A percentile compares a stretch with the other conserved stretches of the same genome.
These are phyloP conservation scores for Suillus clintonianus DNA, from an alignment of 768 basidiomycete species.

Conservation along the genomic window DNA sequence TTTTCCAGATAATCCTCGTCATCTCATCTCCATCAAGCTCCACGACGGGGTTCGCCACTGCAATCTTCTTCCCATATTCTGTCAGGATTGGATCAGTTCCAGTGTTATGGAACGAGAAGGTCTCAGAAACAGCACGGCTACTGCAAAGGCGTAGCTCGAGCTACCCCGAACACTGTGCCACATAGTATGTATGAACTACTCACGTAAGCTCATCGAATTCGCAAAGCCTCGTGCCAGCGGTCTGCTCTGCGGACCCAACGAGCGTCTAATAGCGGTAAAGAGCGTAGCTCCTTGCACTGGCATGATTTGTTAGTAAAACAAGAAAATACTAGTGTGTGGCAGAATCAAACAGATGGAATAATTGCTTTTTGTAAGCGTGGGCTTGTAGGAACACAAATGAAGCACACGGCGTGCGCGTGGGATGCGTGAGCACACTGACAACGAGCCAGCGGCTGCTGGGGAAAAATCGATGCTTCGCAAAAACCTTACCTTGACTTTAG, in stretches of 20 bases:
- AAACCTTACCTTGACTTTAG: constrained; percentile 4
- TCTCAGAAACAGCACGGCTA: background rate
- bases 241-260: constrained; percentile 20
- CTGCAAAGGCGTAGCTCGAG: background rate
- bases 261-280: constrained; percentile 24
- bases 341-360: background rate
- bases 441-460: background rate
- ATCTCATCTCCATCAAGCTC: constrained; percentile 99
- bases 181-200: constrained; percentile 13
- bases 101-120: background rate
- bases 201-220: constrained; percentile 29
- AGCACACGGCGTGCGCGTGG: constrained; percentile 22
- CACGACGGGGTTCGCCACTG: constrained; percentile 85
- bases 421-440: constrained; percentile 8
- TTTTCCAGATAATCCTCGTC: constrained; percentile 99
- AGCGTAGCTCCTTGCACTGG: constrained; percentile 22
- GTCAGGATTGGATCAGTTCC: background rate
- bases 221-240: constrained; percentile 29
- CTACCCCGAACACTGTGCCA: background rate
- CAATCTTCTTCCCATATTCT: constrained; percentile 56
- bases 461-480: background rate
- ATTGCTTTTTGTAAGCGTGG: constrained; percentile 16
- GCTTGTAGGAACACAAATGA: constrained; percentile 17
- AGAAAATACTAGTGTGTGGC: constrained; percentile 9
- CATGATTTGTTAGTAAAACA: constrained; percentile 15